Conservation (phyloP, 495 filamentous ascomycete genomes). For the Aspergillus sparsus region DNA sequence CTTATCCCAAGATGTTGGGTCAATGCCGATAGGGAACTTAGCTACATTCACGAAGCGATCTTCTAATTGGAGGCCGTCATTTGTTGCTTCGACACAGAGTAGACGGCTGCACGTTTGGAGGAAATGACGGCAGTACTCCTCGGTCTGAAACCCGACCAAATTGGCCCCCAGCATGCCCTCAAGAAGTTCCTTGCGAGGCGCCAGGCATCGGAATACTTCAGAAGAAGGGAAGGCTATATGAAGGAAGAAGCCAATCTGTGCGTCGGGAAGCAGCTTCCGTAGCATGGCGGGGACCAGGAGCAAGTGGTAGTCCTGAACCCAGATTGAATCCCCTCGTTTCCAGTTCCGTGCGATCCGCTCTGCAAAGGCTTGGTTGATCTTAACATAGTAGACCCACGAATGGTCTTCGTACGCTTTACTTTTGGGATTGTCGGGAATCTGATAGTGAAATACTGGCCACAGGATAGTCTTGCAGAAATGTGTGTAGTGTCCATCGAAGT, state of each 20-base stretch:
- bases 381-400: slow-evolving; percentile 91
- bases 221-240: slow-evolving; percentile 95
- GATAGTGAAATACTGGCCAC: slow-evolving; percentile 93
- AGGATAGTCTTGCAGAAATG: slow-evolving; percentile 92
- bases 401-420: slow-evolving; percentile 97
- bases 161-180: slow-evolving; percentile 91
- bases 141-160: slow-evolving; percentile 86
- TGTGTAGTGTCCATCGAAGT: slow-evolving; percentile 88
- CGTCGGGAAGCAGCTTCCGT: slow-evolving; percentile 79
- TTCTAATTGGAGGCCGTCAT: slow-evolving; percentile 85
- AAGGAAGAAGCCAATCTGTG: slow-evolving; percentile 91
- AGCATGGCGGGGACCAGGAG: slow-evolving; percentile 91
- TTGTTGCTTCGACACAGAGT: slow-evolving; percentile 80
- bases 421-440: slow-evolving; percentile 94
- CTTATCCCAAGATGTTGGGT: slow-evolving; percentile 70
- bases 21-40: slow-evolving; percentile 69
- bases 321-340: slow-evolving; percentile 87
- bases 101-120: slow-evolving; percentile 90
- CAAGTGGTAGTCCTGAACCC: slow-evolving; percentile 94
- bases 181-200: slow-evolving; percentile 78
- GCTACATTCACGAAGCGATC: slow-evolving; percentile 87
- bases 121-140: slow-evolving; percentile 90
- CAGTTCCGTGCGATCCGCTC: slow-evolving; percentile 86
- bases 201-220: slow-evolving; percentile 88
- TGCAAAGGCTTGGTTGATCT: slow-evolving; percentile 86